Evolutionary conservation across 2,329 filamentous ascomycete species (phyloP).

Genomic region (Microdochium nivale): DNA sequence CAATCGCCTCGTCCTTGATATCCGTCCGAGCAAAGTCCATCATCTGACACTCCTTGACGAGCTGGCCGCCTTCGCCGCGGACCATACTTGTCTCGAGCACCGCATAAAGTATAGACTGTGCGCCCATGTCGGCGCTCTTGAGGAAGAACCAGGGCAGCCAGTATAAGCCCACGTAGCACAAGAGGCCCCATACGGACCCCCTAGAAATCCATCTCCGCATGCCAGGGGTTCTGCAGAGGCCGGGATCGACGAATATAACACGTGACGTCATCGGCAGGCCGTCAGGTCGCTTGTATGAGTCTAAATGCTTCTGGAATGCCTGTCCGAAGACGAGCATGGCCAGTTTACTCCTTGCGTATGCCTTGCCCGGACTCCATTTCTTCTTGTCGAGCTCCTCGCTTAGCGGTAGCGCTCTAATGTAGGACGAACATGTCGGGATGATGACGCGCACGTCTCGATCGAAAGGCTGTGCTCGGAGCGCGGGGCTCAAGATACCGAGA

Average conservation of each 20-base stretch:
- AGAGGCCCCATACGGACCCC: conserved; percentile 72
- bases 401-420: conserved; percentile 68
- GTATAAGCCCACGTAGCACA: conserved; percentile 70
- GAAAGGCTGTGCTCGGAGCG: conserved; percentile 81
- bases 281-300: conserved; percentile 77
- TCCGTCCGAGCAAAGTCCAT: conserved; percentile 65
- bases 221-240: conserved; percentile 75
- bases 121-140: conserved; percentile 75
- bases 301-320: conserved; percentile 87
- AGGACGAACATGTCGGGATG: conserved; percentile 78
- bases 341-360: conserved; percentile 61
- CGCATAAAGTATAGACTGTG: conserved; percentile 79
- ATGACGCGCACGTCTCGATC: conserved; percentile 89
- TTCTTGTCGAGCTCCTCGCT: conserved; percentile 40
- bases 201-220: conserved; percentile 80
- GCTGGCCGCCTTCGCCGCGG: conserved; percentile 54
- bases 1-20: conserved; percentile 67
- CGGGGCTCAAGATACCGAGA: conserved; percentile 82
- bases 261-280: conserved; percentile 72
- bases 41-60: conserved; percentile 85
- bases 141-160: conserved; percentile 78
- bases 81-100: conserved; percentile 71
- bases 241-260: conserved; percentile 82
- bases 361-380: conserved; percentile 44
- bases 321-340: conserved; percentile 84